Evolutionary conservation across 768 basidiomycete genomes (phyloP).

Genomic region (Boletus sp.): DNA sequence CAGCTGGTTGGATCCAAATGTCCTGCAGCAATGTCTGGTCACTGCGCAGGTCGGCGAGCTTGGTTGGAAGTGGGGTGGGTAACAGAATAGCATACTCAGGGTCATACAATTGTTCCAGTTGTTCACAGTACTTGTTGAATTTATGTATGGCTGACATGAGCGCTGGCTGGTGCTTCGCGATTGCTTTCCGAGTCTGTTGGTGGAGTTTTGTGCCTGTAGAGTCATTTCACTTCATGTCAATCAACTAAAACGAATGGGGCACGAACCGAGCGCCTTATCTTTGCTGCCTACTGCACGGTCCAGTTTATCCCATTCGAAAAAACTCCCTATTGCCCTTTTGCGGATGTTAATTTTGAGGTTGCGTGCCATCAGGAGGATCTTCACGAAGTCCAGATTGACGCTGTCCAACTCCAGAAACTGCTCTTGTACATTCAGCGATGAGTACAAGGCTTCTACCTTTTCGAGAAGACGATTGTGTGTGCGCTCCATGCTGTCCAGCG

Average conservation of each 20-base stretch:
- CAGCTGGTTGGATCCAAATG: neutral
- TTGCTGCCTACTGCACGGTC: conserved; percentile 22
- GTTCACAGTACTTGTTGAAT: neutral
- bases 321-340: conserved; percentile 21
- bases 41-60: neutral
- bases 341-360: conserved; percentile 28
- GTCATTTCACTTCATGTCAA: neutral
- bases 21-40: neutral
- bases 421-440: conserved; percentile 4
- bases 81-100: neutral
- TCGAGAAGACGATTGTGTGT: neutral
- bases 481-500: conserved; percentile 16
- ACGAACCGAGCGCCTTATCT: conserved; percentile 27
- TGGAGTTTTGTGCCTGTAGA: neutral
- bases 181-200: no score
- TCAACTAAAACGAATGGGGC: neutral
- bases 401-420: conserved; percentile 2
- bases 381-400: conserved; percentile 6
- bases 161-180: no score
- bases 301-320: conserved; percentile 28
- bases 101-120: neutral
- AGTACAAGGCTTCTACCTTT: conserved; percentile 4
- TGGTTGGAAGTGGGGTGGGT: neutral
- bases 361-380: conserved; percentile 1
- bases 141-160: no score